Percentiles rank a stretch among this genome's conserved stretches.
Evolutionary conservation across 495 filamentous ascomycete species (phyloP).

Genomic region (Penicillium tannophilum): DNA sequence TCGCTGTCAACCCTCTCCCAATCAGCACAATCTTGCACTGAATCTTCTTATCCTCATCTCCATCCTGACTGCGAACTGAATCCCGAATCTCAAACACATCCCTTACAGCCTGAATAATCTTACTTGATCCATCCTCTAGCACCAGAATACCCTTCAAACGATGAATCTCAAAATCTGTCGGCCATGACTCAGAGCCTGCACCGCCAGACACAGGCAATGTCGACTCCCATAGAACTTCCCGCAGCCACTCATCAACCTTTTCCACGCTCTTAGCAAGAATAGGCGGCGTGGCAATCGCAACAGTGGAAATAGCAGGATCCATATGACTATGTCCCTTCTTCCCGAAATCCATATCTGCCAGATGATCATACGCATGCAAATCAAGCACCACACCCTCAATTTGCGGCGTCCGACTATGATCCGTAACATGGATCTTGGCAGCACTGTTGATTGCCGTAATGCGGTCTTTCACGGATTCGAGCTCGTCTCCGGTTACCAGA

Average conservation of each 20-base stretch:
- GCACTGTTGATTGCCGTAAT: conserved; percentile 85
- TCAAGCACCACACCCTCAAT: conserved; percentile 86
- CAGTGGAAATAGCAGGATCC: conserved; percentile 89
- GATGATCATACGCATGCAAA: conserved; percentile 87
- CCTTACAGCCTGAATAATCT: conserved; percentile 87
- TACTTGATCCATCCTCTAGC: conserved; percentile 60
- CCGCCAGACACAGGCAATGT: conserved; percentile 50
- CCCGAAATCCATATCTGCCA: conserved; percentile 65
- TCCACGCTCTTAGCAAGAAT: conserved; percentile 56
- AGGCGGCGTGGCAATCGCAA: conserved; percentile 63
- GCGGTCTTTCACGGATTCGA: conserved; percentile 64
- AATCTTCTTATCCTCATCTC: conserved; percentile 19
- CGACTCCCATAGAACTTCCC: conserved; percentile 80
- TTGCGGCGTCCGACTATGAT: conserved; percentile 74
- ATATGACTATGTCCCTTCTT: conserved; percentile 76
- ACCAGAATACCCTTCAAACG: conserved; percentile 78
- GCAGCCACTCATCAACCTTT: conserved; percentile 78
- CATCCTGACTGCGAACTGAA: conserved; percentile 37
- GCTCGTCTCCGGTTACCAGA: conserved; percentile 69
- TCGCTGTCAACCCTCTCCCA: conserved; percentile 60
- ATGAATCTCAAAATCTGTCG: conserved; percentile 69
- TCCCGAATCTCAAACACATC: conserved; percentile 93
- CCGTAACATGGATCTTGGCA: conserved; percentile 80
- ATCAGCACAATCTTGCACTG: conserved; percentile 80
- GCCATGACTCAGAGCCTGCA: conserved; percentile 16